Percentiles rank a stretch among this genome's conserved stretches.
Evolutionary conservation across 2,329 filamentous ascomycete species (phyloP).

Genomic region (Cladosporium sp.): DNA sequence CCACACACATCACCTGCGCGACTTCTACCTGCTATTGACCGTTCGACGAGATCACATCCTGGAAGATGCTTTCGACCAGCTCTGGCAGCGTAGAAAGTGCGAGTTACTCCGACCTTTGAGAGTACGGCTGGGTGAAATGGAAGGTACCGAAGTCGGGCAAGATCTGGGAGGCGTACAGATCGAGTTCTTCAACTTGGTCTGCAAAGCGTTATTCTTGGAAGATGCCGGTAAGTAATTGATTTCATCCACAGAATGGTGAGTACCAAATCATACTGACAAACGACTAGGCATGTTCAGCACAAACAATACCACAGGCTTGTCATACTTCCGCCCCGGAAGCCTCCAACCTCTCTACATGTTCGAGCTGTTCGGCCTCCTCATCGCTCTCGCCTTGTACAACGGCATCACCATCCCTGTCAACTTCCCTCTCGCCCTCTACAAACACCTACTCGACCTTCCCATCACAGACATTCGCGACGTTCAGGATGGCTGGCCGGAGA

Average conservation of each 20-base stretch:
- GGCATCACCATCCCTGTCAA: slow-evolving; percentile 86
- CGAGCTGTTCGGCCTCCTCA: slow-evolving; percentile 80
- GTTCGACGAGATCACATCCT: slow-evolving; percentile 41
- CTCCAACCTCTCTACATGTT: slow-evolving; percentile 84
- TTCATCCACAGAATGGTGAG: background rate
- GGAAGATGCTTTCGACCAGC: slow-evolving; percentile 64
- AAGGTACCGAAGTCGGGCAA: slow-evolving; percentile 78
- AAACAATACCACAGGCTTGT: slow-evolving; percentile 70
- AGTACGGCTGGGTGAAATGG: slow-evolving; percentile 72
- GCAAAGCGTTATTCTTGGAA: slow-evolving; percentile 74
- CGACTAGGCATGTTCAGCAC: slow-evolving; percentile 65
- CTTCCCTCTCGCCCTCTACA: slow-evolving; percentile 79
- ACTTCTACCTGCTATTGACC: slow-evolving; percentile 38
- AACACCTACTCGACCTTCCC: background rate
- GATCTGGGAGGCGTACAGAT: slow-evolving; percentile 95
- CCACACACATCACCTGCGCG: slow-evolving; percentile 31
- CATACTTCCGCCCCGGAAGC: slow-evolving; percentile 83
- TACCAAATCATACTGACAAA: background rate
- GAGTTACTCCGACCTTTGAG: slow-evolving; percentile 84
- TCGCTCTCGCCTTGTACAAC: slow-evolving; percentile 89
- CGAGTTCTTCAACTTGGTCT: slow-evolving; percentile 85
- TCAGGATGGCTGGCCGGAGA: slow-evolving; percentile 49
- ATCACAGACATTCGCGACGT: background rate
- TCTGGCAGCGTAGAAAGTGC: slow-evolving; percentile 79
- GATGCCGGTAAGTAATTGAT: slow-evolving; percentile 53